Conservation (phyloP, 345 rosid genomes). For the Eucalyptus curtisii region DNA sequence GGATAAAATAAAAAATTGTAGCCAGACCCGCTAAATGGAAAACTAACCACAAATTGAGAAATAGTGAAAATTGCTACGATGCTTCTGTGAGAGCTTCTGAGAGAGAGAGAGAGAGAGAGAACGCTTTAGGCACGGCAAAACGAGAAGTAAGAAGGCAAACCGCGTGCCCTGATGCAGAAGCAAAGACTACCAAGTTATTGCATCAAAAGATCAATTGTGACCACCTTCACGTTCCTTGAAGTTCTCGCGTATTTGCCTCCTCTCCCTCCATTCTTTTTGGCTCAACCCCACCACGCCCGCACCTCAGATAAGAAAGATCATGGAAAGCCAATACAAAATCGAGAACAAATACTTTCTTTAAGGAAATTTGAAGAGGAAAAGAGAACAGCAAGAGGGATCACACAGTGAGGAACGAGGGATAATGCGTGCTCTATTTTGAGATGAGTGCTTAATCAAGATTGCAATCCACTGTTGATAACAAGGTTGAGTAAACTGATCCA, state of each 20-base stretch:
- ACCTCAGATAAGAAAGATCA: background rate
- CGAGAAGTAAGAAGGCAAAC: background rate
- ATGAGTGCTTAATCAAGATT: background rate
- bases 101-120: background rate
- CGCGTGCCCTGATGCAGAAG: background rate
- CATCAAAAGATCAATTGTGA: background rate
- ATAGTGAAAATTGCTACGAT: background rate
- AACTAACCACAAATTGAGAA: background rate
- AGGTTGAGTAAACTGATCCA: background rate
- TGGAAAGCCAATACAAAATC: background rate
- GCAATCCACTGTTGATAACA: background rate
- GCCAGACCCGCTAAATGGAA: background rate
- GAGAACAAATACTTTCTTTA: background rate
- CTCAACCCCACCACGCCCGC: background rate
- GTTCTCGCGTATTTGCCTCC: background rate
- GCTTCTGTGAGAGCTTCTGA: background rate
- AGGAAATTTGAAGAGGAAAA: background rate
- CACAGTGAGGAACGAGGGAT: background rate
- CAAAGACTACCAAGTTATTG: background rate
- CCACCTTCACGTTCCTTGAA: background rate
- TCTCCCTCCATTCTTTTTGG: background rate
- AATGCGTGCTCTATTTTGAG: background rate
- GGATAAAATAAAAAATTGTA: background rate
- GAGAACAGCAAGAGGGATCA: background rate
- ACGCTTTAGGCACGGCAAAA: background rate